phyloP scores from a whole-genome alignment of 768 basidiomycete species.

The Cystobasidium tubakii region DNA sequence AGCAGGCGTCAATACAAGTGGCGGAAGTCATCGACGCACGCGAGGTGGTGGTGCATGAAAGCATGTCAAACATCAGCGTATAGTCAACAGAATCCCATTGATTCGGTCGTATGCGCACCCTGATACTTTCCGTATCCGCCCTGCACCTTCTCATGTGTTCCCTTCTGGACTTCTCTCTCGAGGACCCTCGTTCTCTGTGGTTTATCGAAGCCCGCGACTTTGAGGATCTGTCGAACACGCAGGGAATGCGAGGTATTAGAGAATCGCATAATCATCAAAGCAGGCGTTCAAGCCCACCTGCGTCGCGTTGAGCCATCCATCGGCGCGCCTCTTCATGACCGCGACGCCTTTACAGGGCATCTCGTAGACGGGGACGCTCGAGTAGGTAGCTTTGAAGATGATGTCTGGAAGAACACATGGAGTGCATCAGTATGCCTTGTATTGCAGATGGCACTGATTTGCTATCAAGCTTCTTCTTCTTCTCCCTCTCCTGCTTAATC shows the following conservation, averaged over 20 bases:
- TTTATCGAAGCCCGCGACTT: constrained; percentile 98
- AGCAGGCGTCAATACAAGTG: neutral
- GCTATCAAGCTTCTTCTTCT: neutral
- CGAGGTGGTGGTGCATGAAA: neutral
- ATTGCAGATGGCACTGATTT: neutral
- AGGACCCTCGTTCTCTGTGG: constrained; percentile 94
- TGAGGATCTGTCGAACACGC: constrained; percentile 62
- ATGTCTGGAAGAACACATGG: neutral
- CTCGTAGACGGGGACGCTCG: constrained; percentile 47
- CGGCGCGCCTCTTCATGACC: constrained; percentile 91
- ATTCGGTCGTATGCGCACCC: constrained; percentile 55
- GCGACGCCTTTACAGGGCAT: constrained; percentile 62
- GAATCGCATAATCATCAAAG: neutral
- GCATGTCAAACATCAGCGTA: constrained; percentile 5
- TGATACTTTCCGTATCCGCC: constrained; percentile 99
- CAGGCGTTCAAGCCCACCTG: constrained; percentile 52
- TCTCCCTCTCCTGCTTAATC: neutral
- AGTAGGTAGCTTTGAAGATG: constrained; percentile 45
- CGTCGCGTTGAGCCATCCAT: constrained; percentile 98
- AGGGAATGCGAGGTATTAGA: neutral
- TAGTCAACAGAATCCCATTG: neutral
- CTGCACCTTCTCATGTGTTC: constrained; percentile 97
- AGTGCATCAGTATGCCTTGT: neutral
- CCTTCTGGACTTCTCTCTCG: constrained; percentile 96
- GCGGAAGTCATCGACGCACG: neutral